These are phyloP conservation scores for Calonectria naviculata DNA, from an alignment of 2,329 filamentous ascomycete species.

Conservation along the genomic window DNA sequence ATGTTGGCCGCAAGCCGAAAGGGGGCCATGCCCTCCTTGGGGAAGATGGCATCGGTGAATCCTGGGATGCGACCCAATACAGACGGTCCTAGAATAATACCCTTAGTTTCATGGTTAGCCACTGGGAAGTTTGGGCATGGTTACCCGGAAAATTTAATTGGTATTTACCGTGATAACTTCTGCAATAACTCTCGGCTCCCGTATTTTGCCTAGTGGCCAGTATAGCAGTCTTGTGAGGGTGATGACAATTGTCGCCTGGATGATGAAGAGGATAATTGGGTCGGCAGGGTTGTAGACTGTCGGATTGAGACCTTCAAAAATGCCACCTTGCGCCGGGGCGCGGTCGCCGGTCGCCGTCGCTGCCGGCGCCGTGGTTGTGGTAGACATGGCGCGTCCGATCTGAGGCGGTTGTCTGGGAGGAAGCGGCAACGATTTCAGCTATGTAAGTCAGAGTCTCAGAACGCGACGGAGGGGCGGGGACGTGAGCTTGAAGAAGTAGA, in stretches of 20 bases:
- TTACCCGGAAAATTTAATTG: background rate
- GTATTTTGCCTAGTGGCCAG: constrained; percentile 78
- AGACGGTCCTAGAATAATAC: constrained; percentile 85
- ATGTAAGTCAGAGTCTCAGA: background rate
- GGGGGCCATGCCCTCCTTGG: constrained; percentile 76
- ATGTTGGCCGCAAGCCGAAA: constrained; percentile 83
- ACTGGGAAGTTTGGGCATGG: no score
- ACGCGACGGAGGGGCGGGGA: background rate
- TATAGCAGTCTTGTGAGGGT: constrained; percentile 58
- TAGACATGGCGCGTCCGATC: constrained; percentile 1
- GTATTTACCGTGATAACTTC: constrained; percentile 73
- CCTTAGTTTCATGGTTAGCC: constrained; percentile 42
- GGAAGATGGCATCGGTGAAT: constrained; percentile 82
- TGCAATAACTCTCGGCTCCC: constrained; percentile 83
- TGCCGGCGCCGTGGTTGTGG: constrained; percentile 5
- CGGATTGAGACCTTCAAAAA: constrained; percentile 28
- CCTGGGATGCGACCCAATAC: constrained; percentile 87
- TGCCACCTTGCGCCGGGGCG: constrained; percentile 21
- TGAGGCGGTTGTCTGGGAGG: background rate
- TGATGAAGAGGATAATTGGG: constrained; percentile 27
- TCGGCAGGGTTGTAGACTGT: constrained; percentile 26
- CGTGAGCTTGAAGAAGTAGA: background rate
- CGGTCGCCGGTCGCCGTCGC: constrained; percentile 11
- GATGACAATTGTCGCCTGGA: constrained; percentile 29
- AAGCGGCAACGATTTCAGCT: background rate